phyloP scores from a whole-genome alignment of 2,329 filamentous ascomycete genomes.

The Drechslerella coelobrocha region DNA sequence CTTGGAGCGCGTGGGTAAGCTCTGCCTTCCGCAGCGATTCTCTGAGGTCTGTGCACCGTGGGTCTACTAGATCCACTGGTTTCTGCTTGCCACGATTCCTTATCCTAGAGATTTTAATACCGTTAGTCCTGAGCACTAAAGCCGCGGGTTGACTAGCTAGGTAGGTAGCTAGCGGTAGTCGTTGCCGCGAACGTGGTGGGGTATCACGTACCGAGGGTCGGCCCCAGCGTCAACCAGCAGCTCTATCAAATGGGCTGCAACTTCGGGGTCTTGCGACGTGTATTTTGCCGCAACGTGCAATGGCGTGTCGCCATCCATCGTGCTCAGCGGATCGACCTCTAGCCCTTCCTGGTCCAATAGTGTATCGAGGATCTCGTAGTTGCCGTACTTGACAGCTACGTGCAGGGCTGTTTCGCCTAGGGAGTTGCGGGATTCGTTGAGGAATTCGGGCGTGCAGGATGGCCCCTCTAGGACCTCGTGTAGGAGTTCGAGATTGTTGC shows the following conservation, averaged over 20 bases:
- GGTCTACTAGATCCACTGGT: constrained; percentile 75
- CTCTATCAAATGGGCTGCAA: constrained; percentile 69
- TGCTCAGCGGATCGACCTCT: constrained; percentile 80
- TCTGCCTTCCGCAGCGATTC: constrained; percentile 74
- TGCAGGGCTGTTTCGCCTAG: constrained; percentile 90
- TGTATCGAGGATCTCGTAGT: constrained; percentile 83
- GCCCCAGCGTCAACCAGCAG: constrained; percentile 84
- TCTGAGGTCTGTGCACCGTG: constrained; percentile 68
- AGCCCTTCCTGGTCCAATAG: constrained; percentile 83
- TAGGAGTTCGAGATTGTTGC: constrained; percentile 88
- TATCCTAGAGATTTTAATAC: constrained; percentile 55
- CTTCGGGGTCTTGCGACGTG: constrained; percentile 69
- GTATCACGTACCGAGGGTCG: constrained; percentile 63
- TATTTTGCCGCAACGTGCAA: constrained; percentile 78
- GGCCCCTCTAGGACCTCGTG: constrained; percentile 70
- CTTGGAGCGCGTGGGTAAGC: constrained; percentile 59
- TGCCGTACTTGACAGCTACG: constrained; percentile 82
- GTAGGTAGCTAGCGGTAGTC: too few relatives aligned
- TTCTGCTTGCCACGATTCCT: constrained; percentile 77
- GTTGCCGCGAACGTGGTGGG: too few relatives aligned
- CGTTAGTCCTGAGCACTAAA: background rate
- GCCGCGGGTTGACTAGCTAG: background rate
- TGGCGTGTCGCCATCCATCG: constrained; percentile 75
- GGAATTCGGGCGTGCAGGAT: constrained; percentile 65
- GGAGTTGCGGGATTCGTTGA: constrained; percentile 85